Evolutionary conservation across 2,329 filamentous ascomycete species (phyloP).

Genomic region (Penicillium brasilianum): DNA sequence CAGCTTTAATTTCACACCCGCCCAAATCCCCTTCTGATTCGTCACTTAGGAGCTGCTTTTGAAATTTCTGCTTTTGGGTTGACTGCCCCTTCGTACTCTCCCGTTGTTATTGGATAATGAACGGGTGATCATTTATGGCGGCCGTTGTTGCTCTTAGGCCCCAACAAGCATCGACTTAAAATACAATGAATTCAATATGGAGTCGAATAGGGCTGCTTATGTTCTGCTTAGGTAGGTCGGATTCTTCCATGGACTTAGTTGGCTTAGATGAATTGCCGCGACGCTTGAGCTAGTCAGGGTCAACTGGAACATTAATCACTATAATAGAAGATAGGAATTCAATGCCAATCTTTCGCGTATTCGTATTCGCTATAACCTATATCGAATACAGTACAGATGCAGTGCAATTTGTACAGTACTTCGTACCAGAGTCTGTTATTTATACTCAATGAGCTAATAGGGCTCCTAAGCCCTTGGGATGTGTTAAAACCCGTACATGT

Average conservation of each 20-base stretch:
- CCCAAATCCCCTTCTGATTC: background rate
- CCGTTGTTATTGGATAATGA: background rate
- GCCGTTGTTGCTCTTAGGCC: background rate
- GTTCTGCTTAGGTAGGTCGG: too few relatives aligned
- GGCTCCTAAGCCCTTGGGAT: slow-evolving; percentile 3
- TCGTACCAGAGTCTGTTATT: background rate
- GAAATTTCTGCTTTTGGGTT: slow-evolving; percentile 16
- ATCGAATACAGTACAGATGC: background rate
- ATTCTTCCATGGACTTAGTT: background rate
- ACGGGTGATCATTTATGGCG: background rate
- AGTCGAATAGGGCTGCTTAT: background rate
- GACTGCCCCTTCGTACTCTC: background rate
- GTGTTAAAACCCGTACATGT: background rate
- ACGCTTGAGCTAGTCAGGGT: background rate
- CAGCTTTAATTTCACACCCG: background rate
- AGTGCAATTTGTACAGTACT: background rate
- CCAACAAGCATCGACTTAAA: background rate
- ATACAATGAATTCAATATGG: too few relatives aligned
- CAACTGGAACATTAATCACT: background rate
- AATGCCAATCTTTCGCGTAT: background rate
- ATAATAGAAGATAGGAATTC: background rate
- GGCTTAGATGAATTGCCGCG: background rate
- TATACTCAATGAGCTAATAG: background rate
- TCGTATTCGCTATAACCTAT: background rate
- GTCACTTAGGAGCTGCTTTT: slow-evolving; percentile 7